phyloP scores from a whole-genome alignment of 2,329 filamentous ascomycete genomes.

The Microthyrium microscopicum region DNA sequence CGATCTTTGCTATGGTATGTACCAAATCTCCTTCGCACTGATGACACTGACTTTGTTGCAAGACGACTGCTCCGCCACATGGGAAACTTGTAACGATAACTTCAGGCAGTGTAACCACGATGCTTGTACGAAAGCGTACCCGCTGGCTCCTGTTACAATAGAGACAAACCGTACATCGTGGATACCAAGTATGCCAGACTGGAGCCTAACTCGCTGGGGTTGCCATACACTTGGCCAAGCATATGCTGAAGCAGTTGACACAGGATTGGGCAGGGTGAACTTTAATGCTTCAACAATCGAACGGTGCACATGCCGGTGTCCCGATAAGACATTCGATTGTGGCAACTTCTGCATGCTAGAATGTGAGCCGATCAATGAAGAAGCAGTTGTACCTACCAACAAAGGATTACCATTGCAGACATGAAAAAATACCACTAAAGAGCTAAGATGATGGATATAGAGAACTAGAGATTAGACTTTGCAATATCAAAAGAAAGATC shows the following conservation, averaged over 20 bases:
- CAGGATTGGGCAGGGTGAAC: neutral
- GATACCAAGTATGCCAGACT: neutral
- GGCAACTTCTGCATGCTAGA: slow-evolving; percentile 5
- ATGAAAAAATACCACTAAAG: no score
- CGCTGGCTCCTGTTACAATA: neutral
- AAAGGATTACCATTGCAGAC: no score
- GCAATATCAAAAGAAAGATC: no score
- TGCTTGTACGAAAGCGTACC: neutral
- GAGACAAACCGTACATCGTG: neutral
- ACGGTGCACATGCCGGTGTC: slow-evolving; percentile 3
- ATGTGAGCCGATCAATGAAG: no score
- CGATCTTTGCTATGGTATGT: slow-evolving; percentile 5
- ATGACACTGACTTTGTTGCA: neutral
- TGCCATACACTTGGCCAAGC: slow-evolving; percentile 2
- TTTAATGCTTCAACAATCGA: slow-evolving; percentile 2
- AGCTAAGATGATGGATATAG: no score
- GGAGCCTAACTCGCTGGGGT: slow-evolving; percentile 2
- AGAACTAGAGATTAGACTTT: no score
- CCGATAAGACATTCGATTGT: slow-evolving; percentile 1
- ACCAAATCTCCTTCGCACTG: neutral
- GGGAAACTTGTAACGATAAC: slow-evolving; percentile 1
- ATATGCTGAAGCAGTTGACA: slow-evolving; percentile 2
- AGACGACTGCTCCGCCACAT: slow-evolving; percentile 3
- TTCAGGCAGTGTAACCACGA: slow-evolving; percentile 5
- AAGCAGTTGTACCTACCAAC: no score